A percentile compares a stretch with the other conserved stretches of the same genome.
phyloP scores from a whole-genome alignment of 2,329 filamentous ascomycete genomes.

The Aschersonia sp. region DNA sequence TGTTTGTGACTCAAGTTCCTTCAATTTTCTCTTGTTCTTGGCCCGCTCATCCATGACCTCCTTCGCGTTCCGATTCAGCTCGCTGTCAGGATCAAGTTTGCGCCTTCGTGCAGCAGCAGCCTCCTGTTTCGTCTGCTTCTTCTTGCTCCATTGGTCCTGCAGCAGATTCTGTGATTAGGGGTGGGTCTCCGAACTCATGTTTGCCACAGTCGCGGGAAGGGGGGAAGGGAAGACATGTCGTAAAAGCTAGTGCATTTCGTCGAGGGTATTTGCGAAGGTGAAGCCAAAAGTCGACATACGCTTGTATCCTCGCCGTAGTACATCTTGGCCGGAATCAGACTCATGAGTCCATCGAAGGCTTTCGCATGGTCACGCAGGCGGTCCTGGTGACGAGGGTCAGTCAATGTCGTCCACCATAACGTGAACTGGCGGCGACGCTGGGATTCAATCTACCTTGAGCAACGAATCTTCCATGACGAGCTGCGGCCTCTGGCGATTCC shows the following conservation, averaged over 20 bases:
- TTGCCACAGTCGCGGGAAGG: not conserved
- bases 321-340: conserved; percentile 76
- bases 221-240: not conserved
- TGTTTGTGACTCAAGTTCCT: conserved; percentile 41
- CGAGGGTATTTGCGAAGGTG: not conserved
- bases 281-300: conserved; percentile 37
- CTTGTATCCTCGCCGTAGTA: conserved; percentile 80
- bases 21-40: conserved; percentile 67
- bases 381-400: conserved; percentile 24
- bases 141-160: conserved; percentile 83
- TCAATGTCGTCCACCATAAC: not conserved
- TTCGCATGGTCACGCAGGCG: conserved; percentile 46
- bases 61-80: conserved; percentile 67
- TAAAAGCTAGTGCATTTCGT: not conserved
- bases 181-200: not conserved
- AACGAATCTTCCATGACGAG: conserved; percentile 26
- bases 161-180: conserved; percentile 2
- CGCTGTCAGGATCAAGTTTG: conserved; percentile 83
- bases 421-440: no score
- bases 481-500: no score
- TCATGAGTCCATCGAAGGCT: conserved; percentile 76
- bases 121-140: conserved; percentile 90
- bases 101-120: conserved; percentile 69
- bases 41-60: conserved; percentile 78
- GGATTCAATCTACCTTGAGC: conserved; percentile 28